Evolutionary conservation across 2,329 filamentous ascomycete genomes (phyloP).

Genomic region (Ascosphaera pollenicola): DNA sequence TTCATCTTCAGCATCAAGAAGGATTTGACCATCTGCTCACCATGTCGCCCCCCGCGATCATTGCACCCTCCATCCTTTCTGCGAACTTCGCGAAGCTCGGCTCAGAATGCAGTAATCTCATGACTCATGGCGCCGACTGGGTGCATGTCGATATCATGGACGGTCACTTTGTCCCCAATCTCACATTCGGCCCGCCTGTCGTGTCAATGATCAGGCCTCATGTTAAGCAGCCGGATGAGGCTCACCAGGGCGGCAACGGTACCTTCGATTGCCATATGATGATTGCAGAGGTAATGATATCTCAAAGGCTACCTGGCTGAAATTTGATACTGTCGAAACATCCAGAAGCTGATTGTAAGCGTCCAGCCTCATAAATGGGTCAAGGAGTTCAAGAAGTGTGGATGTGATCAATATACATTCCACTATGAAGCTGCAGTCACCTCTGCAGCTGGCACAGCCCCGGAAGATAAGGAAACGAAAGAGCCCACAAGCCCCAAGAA

Average conservation of each 20-base stretch:
- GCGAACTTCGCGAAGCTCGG: slow-evolving; percentile 86
- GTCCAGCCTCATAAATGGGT: slow-evolving; percentile 99
- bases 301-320: too few relatives aligned
- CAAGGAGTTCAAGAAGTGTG: slow-evolving; percentile 77
- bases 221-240: slow-evolving; percentile 44
- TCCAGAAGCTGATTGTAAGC: too few relatives aligned
- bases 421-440: slow-evolving; percentile 87
- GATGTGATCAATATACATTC: slow-evolving; percentile 98
- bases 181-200: slow-evolving; percentile 88
- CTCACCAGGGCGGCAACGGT: slow-evolving; percentile 48
- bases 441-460: slow-evolving; percentile 64
- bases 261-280: slow-evolving; percentile 99
- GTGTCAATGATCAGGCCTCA: slow-evolving; percentile 83
- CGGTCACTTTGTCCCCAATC: slow-evolving; percentile 95
- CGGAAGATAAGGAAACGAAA: slow-evolving; percentile 39
- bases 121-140: slow-evolving; percentile 74
- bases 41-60: slow-evolving; percentile 84
- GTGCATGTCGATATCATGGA: slow-evolving; percentile 97
- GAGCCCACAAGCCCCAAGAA: slow-evolving; percentile 60
- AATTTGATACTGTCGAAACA: too few relatives aligned
- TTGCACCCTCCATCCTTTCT: slow-evolving; percentile 93
- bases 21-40: slow-evolving; percentile 9
- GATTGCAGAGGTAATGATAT: slow-evolving; percentile 59
- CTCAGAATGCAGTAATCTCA: slow-evolving; percentile 66
- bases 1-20: not conserved